A percentile compares a stretch with the other conserved stretches of the same genome.
phyloP scores from a whole-genome alignment of 2,329 filamentous ascomycete species.

The Paecilomyces niveus region DNA sequence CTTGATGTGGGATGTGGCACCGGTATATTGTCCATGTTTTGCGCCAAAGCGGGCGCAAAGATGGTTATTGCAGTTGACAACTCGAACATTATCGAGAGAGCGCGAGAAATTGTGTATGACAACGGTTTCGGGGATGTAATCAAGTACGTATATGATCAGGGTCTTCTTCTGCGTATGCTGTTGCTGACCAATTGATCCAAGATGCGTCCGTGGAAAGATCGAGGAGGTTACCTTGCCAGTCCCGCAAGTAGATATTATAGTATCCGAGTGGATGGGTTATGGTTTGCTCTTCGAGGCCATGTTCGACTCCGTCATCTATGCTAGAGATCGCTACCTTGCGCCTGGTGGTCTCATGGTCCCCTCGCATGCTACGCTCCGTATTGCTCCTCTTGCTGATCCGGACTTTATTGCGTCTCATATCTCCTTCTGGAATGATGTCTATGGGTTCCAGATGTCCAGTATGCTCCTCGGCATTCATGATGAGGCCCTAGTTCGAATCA shows the following conservation, averaged over 20 bases:
- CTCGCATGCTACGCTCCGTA: conserved; percentile 72
- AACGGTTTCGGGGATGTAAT: conserved; percentile 70
- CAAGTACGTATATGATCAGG: conserved; percentile 38
- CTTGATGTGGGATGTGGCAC: conserved; percentile 76
- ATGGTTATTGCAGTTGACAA: conserved; percentile 89
- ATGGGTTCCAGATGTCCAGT: conserved; percentile 87
- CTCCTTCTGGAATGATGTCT: conserved; percentile 83
- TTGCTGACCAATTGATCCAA: conserved; percentile 11
- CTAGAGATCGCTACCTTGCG: conserved; percentile 77
- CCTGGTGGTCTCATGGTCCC: conserved; percentile 78
- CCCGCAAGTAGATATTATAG: conserved; percentile 81
- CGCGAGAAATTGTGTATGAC: conserved; percentile 73
- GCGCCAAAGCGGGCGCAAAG: conserved; percentile 78
- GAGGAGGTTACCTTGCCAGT: conserved; percentile 78
- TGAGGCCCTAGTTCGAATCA: conserved; percentile 70
- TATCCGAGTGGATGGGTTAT: conserved; percentile 98
- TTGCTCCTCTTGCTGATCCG: conserved; percentile 71
- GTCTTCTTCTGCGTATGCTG: background rate
- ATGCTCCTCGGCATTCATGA: conserved; percentile 80
- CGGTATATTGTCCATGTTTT: conserved; percentile 90
- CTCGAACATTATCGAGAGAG: conserved; percentile 81
- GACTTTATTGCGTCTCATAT: conserved; percentile 73
- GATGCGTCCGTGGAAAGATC: conserved; percentile 72
- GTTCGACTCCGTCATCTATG: conserved; percentile 85
- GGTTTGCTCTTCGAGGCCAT: conserved; percentile 90